phyloP scores from a whole-genome alignment of 495 filamentous ascomycete genomes.

The Daldinia concentrica region DNA sequence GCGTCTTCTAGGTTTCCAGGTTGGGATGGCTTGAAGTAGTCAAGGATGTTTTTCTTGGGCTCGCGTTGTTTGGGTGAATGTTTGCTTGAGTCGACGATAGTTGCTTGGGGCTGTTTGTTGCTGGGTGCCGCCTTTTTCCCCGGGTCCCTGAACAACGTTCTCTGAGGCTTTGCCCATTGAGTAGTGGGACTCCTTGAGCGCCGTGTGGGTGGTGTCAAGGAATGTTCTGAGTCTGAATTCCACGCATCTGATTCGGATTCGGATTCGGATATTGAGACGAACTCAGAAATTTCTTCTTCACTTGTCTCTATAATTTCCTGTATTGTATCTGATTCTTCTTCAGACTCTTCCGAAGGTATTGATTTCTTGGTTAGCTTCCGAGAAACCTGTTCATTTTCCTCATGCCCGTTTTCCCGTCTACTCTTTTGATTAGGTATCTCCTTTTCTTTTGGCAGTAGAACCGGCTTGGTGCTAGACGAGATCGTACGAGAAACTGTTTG shows the following conservation, averaged over 20 bases:
- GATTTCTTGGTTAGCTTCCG: background rate
- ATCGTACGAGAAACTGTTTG: conserved; percentile 1
- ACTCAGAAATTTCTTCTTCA: conserved; percentile 38
- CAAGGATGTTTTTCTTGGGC: background rate
- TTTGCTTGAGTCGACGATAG: conserved; percentile 22
- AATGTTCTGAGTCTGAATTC: conserved; percentile 37
- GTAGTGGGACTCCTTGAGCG: conserved; percentile 29
- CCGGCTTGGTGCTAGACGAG: background rate
- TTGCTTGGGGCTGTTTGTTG: conserved; percentile 20
- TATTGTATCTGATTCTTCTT: conserved; percentile 13
- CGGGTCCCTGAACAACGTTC: conserved; percentile 25
- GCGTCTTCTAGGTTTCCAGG: conserved; percentile 38
- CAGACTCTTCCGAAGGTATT: conserved; percentile 3
- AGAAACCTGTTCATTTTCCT: background rate
- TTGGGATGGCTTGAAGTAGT: conserved; percentile 22
- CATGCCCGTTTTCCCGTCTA: background rate
- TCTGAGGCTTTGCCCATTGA: conserved; percentile 33
- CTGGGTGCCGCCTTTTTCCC: conserved; percentile 25
- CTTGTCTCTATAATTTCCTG: conserved; percentile 2
- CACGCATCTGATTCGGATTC: conserved; percentile 32
- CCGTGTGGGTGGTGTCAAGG: conserved; percentile 20
- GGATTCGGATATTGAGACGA: conserved; percentile 29
- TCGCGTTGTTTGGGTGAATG: conserved; percentile 14
- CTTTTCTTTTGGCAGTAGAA: background rate
- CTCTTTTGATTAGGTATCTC: background rate